These are phyloP conservation scores for Xylaria sp. DNA, from an alignment of 2,329 filamentous ascomycete genomes.

Conservation along the genomic window DNA sequence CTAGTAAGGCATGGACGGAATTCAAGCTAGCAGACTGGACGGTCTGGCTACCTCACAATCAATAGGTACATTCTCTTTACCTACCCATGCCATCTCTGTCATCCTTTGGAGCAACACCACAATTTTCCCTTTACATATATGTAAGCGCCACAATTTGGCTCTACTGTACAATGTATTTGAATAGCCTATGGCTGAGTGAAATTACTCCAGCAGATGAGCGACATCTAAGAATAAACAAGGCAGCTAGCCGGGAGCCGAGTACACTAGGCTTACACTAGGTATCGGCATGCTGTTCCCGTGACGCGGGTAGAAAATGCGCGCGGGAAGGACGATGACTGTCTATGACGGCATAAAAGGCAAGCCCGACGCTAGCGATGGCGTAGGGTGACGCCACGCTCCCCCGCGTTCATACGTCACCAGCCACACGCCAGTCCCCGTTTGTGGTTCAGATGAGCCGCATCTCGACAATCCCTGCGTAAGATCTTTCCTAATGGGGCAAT, in stretches of 20 bases:
- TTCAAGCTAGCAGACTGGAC: too few relatives aligned
- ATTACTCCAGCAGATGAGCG: background rate
- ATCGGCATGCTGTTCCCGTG: slow-evolving; percentile 9
- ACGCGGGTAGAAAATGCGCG: slow-evolving; percentile 24
- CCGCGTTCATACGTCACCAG: slow-evolving; percentile 29
- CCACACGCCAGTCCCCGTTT: slow-evolving; percentile 25
- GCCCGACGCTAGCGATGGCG: slow-evolving; percentile 15
- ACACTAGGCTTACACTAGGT: background rate
- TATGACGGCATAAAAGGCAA: slow-evolving; percentile 45
- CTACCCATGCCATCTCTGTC: too few relatives aligned
- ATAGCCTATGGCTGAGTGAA: background rate
- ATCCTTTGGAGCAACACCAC: background rate
- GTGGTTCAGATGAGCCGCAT: slow-evolving; percentile 31
- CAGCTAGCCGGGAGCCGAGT: slow-evolving; percentile 10
- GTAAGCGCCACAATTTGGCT: slow-evolving; percentile 8
- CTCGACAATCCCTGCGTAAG: background rate
- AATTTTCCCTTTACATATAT: slow-evolving; percentile 2
- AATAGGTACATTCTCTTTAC: too few relatives aligned
- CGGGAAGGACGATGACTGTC: slow-evolving; percentile 30
- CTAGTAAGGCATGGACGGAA: too few relatives aligned
- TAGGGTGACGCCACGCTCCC: slow-evolving; percentile 39
- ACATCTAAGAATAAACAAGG: slow-evolving; percentile 5
- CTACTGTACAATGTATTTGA: background rate
- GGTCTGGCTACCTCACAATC: too few relatives aligned
- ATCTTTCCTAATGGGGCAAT: slow-evolving; percentile 31